These are phyloP conservation scores for Chytridiales sp. DNA, from an alignment of 371 early-diverging fungal species.

Conservation along the genomic window DNA sequence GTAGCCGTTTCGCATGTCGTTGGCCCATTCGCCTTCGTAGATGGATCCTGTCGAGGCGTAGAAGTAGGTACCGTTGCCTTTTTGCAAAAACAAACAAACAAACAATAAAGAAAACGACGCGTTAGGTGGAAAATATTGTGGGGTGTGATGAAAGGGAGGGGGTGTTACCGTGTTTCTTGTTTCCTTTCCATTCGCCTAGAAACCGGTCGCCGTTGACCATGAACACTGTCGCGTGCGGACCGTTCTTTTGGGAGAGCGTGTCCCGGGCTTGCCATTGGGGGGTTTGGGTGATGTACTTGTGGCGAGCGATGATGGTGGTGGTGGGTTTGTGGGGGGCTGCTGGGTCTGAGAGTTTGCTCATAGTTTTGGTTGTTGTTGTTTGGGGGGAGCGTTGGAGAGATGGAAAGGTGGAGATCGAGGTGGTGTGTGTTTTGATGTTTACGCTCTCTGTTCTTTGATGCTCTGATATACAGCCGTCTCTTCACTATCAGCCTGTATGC, in stretches of 20 bases:
- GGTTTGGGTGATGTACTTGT: conserved; percentile 36
- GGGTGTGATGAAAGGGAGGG: neutral
- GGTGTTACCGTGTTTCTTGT: conserved; percentile 48
- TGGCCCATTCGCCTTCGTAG: conserved; percentile 54
- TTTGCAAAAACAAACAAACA: no score
- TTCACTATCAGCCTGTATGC: no score
- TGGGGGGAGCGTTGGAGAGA: no score
- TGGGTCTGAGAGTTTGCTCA: no score
- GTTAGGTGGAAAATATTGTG: neutral
- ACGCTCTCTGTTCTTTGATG: no score
- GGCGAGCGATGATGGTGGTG: conserved; percentile 28
- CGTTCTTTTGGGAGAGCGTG: conserved; percentile 39
- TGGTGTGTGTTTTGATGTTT: no score
- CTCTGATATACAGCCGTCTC: no score
- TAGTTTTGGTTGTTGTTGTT: no score
- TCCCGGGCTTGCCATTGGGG: conserved; percentile 44
- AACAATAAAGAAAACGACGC: no score
- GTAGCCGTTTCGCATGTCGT: conserved; percentile 47
- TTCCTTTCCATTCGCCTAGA: conserved; percentile 53
- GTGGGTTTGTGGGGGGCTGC: no score
- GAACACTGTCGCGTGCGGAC: conserved; percentile 52
- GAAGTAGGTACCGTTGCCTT: conserved; percentile 53
- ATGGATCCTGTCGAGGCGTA: conserved; percentile 38
- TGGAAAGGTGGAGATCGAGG: no score
- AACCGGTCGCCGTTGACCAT: conserved; percentile 55